phyloP scores from a whole-genome alignment of 305 asterid genomes.

The Fraxinus greggii region DNA sequence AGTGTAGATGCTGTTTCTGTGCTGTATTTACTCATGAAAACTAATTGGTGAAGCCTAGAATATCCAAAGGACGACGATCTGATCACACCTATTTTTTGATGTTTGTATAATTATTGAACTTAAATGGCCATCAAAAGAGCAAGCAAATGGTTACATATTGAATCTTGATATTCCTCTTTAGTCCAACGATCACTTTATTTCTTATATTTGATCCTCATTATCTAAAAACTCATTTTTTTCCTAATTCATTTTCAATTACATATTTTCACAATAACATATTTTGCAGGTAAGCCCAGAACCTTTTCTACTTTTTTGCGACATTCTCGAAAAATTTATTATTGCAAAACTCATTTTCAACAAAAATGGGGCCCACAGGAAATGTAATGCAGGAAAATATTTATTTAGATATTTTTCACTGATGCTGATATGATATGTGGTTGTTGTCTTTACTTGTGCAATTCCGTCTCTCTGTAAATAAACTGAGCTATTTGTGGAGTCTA shows the following conservation, averaged over 20 bases:
- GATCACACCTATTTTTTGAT: neutral
- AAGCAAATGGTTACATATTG: neutral
- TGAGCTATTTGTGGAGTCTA: constrained; percentile 14
- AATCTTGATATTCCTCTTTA: neutral
- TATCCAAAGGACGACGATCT: neutral
- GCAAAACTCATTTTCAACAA: neutral
- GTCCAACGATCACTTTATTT: neutral
- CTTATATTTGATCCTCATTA: neutral
- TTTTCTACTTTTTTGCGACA: neutral
- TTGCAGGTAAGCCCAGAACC: neutral
- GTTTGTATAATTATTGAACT: neutral
- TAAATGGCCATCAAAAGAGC: neutral
- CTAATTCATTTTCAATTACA: neutral
- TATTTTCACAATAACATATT: too few species aligned
- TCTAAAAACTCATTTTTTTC: neutral
- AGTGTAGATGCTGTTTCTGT: neutral
- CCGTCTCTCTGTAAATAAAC: constrained; percentile 25
- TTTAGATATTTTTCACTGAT: neutral
- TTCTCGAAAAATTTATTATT: neutral
- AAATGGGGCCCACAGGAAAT: neutral
- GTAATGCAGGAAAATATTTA: neutral
- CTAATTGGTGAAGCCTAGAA: neutral
- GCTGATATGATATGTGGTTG: neutral
- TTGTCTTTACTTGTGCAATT: neutral
- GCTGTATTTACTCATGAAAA: neutral